Evolutionary conservation across 805 yeast species (phyloP), one percentile per base, ranked within the genome.

Genomic region (Candida nemodendra): DNA sequence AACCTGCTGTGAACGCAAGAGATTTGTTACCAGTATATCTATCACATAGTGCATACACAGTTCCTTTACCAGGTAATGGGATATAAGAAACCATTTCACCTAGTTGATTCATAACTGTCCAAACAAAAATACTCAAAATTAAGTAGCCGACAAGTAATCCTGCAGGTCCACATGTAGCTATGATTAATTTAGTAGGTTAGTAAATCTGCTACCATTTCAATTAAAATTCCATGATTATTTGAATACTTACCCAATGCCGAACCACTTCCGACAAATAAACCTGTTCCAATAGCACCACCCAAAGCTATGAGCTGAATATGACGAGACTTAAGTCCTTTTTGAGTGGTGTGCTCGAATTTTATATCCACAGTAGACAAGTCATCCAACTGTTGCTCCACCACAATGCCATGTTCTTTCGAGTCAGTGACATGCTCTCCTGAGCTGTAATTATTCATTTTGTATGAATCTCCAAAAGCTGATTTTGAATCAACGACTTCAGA

Each of bases 201-300:
- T 12, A 27, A 7, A 27, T 8, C 11, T 21, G 11, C n/a, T 21
- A 21, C 24, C 24, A 21, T 21, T 11, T 8, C 9, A 11, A 8
- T 21, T 21, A 21, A 8, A 7, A 7, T 11, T 21, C 9, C 11
- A 21, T 8, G 11, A 21, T 9, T 12, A 9, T 18, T 9, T 8
- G 9, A 11, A 8, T 5, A 31, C 34, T 31, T 19, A 31, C 34
- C 6, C 14, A 35, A 28, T 2, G 39, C 66, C 18, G 62, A 57
- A 31, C 77, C 77, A 15, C 70, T 60, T 43, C 78, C 78, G 30
- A 73, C 67, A 39, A 72, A 69, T 30, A 72, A 59, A 34, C 77
- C 78, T 19, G 85, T 79, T 56, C 88, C 88, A 45, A 81, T 78
- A 44, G 81, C 72, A 50, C 85, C 84, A 49, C 85, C 87, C 37